Evolutionary conservation across 148 eudicot genomes (phyloP), one percentile per base, ranked within the genome.

Genomic region (Suaeda aralocaspica): DNA sequence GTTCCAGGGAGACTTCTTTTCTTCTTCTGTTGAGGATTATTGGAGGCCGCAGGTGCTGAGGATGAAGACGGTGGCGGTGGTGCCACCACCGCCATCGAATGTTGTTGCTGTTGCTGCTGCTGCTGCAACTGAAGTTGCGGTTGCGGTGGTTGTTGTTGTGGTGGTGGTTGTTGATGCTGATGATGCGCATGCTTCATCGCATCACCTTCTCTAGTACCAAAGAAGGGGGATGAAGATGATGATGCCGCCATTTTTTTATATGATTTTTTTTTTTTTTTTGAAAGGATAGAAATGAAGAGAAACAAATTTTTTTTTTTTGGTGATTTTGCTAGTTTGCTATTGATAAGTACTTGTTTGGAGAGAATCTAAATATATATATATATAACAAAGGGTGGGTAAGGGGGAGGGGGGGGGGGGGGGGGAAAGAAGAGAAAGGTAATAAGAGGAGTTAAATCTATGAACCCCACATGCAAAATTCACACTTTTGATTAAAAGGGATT

Each of bases 1-100:
- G 81, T 67, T 56, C 86, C 86, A 12, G 86, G 81, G 48, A 67
- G 81, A 68, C 73, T 76, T 68, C 86, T 76, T 72, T 75, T 79
- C 71, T 79, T 83, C 79, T 83, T 83, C 24, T 42, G 74, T 24
- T 67, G 85, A 3, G 68, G 62, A 39, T 70, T 28, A 0, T 75
- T 2, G 12, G 69, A 28, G 0, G n/a, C n/a, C n/a, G n/a, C n/a
- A n/a, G 67, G 48, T 68, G 73, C 61, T 26, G 74, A 42, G 9
- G 73, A 44, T 53, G 79, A 59, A 21, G 80, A 61, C 29, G 82
- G 74, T 24, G 75, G 60, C 4, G 81, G 74, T 18, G 77, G 76
- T 18, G 34, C n/a, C n/a, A n/a, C 50, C 45, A 9, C 62, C 29
- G 11, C 66, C 12, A 64, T 59, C 4, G 60, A 29, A 0, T 53